Evolutionary conservation across 257 asterid genomes (phyloP), one percentile per base, ranked within the genome.

Genomic region (Apocynum venetum): DNA sequence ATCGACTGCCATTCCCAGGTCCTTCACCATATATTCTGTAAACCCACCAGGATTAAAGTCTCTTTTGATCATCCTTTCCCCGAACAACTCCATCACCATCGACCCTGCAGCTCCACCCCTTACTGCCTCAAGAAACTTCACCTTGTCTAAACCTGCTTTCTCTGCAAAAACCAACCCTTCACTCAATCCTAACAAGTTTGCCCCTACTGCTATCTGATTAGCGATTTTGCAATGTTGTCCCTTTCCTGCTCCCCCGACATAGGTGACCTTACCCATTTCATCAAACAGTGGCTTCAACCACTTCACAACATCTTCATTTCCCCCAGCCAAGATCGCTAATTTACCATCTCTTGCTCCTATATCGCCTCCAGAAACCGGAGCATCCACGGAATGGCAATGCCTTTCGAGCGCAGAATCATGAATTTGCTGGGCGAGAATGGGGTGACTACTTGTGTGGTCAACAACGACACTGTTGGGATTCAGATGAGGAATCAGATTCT

Each of bases 311-410:
- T 81, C 88, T 13, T 78, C 81, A 73, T 88, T 80, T 38, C 98
- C 97, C 11, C 89, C 96, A 17, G 96, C 93, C 57, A 92, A 87
- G 12, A 92, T 91, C 1, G 97, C 94, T 79, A 92, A 68, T 41
- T 82, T 88, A 1, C 98, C 98, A 2, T 84, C 89, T 60, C 82
- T 82, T 4, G 98, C 98, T n/a, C 98, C 97, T 0, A 86, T 57
- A 41, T 91, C 98, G 4, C 97, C 97, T 2, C 97, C 98, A 8
- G 97, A 94, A 1, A 94, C 97, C 0, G 98, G 98, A 49, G 97
- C 97, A 20, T 94, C 97, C 36, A 94, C 64, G 15, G 94, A 80
- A 66, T 86, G 76, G 41, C 93, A 90, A 65, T 57, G 55, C 66
- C 49, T 88, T 78, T 81, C 85, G 20, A 79, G 81, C 49, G 97